phyloP scores from a whole-genome alignment of 331 rosid genomes.

The Quercus phellos region DNA sequence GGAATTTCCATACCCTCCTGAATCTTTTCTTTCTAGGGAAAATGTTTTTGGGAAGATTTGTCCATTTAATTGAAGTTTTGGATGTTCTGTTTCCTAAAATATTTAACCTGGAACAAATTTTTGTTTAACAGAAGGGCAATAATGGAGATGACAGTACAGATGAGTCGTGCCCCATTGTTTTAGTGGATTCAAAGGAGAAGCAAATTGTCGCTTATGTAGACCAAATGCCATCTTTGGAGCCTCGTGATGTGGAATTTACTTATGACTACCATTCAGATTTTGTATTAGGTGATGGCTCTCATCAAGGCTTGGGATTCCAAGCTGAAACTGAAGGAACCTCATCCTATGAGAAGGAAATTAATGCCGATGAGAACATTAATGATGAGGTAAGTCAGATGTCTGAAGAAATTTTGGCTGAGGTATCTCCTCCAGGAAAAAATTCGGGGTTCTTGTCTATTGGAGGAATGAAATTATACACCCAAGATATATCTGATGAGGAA shows the following conservation, averaged over 20 bases:
- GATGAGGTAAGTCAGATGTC: conserved; percentile 28
- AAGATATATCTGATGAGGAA: conserved; percentile 65
- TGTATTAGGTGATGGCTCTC: conserved; percentile 73
- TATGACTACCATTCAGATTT: conserved; percentile 57
- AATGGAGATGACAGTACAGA: conserved; percentile 27
- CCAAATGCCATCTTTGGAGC: conserved; percentile 46
- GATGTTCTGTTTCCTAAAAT: neutral
- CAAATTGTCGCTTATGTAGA: conserved; percentile 42
- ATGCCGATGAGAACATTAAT: conserved; percentile 31
- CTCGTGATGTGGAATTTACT: conserved; percentile 37
- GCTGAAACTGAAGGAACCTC: conserved; percentile 47
- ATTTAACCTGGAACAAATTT: conserved; percentile 10
- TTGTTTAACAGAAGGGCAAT: conserved; percentile 43
- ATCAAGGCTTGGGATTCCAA: conserved; percentile 73
- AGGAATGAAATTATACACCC: conserved; percentile 70
- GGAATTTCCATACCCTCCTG: neutral
- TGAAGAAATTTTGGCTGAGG: conserved; percentile 35
- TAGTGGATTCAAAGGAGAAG: conserved; percentile 41
- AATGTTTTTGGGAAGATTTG: neutral
- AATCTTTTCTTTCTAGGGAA: neutral
- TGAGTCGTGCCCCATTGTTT: conserved; percentile 37
- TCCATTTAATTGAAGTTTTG: neutral
- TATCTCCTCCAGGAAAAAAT: conserved; percentile 40
- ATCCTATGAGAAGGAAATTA: conserved; percentile 41
- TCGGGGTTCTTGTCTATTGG: conserved; percentile 87